Conservation (phyloP, 2,329 filamentous ascomycete species). For the Nigrospora sphaerica region DNA sequence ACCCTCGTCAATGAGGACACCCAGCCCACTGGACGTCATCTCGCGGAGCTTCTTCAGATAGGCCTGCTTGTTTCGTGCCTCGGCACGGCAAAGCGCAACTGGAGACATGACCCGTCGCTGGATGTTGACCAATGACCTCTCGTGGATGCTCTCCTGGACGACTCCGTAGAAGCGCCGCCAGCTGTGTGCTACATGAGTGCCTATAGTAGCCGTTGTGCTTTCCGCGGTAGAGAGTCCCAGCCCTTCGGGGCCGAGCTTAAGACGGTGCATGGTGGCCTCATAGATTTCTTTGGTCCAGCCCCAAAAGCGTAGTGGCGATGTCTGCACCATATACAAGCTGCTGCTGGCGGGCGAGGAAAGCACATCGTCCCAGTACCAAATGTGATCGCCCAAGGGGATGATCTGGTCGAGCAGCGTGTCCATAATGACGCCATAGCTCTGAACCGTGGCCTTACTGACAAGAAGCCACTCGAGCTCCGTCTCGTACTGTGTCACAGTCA, state of each 20-base stretch:
- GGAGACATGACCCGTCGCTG: constrained; percentile 70
- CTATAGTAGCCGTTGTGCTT: constrained; percentile 7
- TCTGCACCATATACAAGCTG: constrained; percentile 80
- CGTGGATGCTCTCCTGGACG: constrained; percentile 66
- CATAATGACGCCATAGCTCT: constrained; percentile 77
- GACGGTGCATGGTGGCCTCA: constrained; percentile 46
- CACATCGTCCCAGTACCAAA: constrained; percentile 94
- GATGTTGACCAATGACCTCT: constrained; percentile 65
- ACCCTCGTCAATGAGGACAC: constrained; percentile 81
- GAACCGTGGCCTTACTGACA: constrained; percentile 85
- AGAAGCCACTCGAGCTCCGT: constrained; percentile 85
- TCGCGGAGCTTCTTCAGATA: constrained; percentile 66
- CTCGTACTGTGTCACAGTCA: constrained; percentile 46
- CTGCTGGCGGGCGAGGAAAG: constrained; percentile 72
- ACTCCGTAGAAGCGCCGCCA: constrained; percentile 74
- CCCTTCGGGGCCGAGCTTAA: constrained; percentile 16
- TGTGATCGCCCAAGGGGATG: constrained; percentile 74
- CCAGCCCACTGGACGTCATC: constrained; percentile 78
- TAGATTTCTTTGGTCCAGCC: constrained; percentile 65
- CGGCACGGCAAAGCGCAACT: constrained; percentile 65
- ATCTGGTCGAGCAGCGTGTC: constrained; percentile 75
- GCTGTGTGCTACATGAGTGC: constrained; percentile 36
- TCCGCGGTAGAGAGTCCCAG: constrained; percentile 19
- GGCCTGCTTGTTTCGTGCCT: constrained; percentile 68
- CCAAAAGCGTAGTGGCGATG: constrained; percentile 70